Base-by-base conservation (phyloP, 805 yeast genomes). In the Lipomyces yamanashiensis region DNA sequence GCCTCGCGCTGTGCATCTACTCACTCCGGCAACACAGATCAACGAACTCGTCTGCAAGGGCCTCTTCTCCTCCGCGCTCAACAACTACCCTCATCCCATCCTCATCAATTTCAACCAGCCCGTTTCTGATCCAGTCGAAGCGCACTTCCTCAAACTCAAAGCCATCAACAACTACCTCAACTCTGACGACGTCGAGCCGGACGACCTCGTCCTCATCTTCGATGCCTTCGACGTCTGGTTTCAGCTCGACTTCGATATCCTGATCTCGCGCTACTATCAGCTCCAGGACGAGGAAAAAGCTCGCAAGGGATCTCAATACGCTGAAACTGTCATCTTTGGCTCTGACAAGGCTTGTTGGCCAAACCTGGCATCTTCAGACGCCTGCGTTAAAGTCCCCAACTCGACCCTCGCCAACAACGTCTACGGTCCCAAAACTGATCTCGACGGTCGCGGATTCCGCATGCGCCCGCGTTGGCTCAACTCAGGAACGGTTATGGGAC, bases 141-240 rank as follows among this genome's bases (percentile, higher is more conserved):
- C 67, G 8, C 68, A 67, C 47, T 68, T 63, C 37, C 55, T 51
- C 12, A 65, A 65, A 52, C 50, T 65, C 40, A 45, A 39, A 33
- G 67, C 68, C n/a, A 62, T 65, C 17, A n/a, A 63, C 50, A 62
- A 59, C 15, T 59, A 59, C 45, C 61, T 65, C 43, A n/a, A 58
- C 10, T 41, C 48, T 2, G 47, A 61, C 45, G 54, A 48, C 17
- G 48, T 62, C 33, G 47, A 54, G 15, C 47, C 57, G 0, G 48
- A 61, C 53, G 68, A 64, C 15, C 44, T 53, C 19, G 57, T 59
- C n/a, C 44, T 65, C 23, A 63, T 65, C 36, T 55, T 58, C 48
- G 68, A 65, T 40, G 66, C 68, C n/a, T 65, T 54, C 51, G 68
- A 65, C 28, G 67, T 62, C 21, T 65, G 68, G 68, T 65, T 43